A percentile compares a stretch with the other conserved stretches of the same genome.
Evolutionary conservation across 352 stramenopile species (phyloP).

Genomic region (Pythium myriotylum): DNA sequence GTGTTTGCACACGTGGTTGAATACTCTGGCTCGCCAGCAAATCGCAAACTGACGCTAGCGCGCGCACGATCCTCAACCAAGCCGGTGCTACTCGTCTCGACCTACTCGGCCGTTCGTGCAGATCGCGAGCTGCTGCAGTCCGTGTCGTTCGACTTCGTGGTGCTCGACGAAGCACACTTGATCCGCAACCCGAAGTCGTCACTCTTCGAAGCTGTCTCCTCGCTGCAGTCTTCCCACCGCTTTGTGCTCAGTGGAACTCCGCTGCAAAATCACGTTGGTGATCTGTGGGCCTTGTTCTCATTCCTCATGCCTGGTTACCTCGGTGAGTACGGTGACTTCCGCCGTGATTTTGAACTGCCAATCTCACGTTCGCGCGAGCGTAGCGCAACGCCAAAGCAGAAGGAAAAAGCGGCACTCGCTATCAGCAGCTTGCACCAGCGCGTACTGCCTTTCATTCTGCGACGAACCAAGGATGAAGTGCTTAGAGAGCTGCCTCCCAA

Average conservation of each 20-base stretch:
- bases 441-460: slow-evolving; percentile 97
- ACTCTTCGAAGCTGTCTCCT: slow-evolving; percentile 82
- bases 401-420: slow-evolving; percentile 77
- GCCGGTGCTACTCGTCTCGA: slow-evolving; percentile 65
- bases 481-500: slow-evolving; percentile 97
- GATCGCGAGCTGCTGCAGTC: slow-evolving; percentile 59
- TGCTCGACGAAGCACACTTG: slow-evolving; percentile 98
- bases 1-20: slow-evolving; percentile 73
- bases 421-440: slow-evolving; percentile 94
- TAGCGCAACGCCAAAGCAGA: slow-evolving; percentile 74
- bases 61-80: slow-evolving; percentile 18
- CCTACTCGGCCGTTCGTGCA: slow-evolving; percentile 87
- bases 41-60: slow-evolving; percentile 50
- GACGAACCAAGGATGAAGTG: slow-evolving; percentile 96
- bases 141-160: slow-evolving; percentile 68
- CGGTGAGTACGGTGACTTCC: slow-evolving; percentile 79
- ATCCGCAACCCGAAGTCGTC: slow-evolving; percentile 95
- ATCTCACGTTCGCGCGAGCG: slow-evolving; percentile 60
- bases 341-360: slow-evolving; percentile 59
- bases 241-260: slow-evolving; percentile 97
- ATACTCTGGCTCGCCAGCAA: slow-evolving; percentile 64
- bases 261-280: slow-evolving; percentile 97
- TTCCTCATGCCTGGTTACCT: slow-evolving; percentile 98
- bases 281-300: slow-evolving; percentile 97
- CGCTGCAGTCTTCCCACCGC: slow-evolving; percentile 84